Evolutionary conservation across 2,329 filamentous ascomycete genomes (phyloP).

Genomic region (Colletotrichum sp.): DNA sequence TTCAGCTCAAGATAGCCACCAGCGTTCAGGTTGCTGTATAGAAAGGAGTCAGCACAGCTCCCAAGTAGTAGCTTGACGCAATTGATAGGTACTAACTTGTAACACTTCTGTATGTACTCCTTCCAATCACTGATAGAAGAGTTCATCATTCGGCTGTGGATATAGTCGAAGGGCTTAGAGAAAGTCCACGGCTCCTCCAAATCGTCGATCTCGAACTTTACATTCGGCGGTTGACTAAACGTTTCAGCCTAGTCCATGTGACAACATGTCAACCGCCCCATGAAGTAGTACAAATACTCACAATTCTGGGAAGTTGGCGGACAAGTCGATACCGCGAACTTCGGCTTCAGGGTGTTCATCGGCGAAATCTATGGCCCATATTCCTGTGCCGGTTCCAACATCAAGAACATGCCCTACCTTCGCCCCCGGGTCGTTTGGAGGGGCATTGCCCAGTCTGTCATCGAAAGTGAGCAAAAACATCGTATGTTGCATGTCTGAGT

Average conservation of each 20-base stretch:
- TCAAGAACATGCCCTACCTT: constrained; percentile 40
- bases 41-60: too few species aligned
- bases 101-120: constrained; percentile 29
- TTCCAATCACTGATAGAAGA: neutral
- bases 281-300: constrained; percentile 1
- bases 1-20: constrained; percentile 48
- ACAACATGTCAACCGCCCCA: too few species aligned
- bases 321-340: constrained; percentile 44
- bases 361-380: constrained; percentile 50
- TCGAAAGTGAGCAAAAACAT: constrained; percentile 35
- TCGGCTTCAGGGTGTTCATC: neutral
- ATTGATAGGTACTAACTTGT: constrained; percentile 22
- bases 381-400: constrained; percentile 52
- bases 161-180: constrained; percentile 14
- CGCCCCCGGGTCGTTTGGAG: constrained; percentile 24
- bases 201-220: constrained; percentile 46
- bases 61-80: too few species aligned
- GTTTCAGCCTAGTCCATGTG: too few species aligned
- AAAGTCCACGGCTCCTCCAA: constrained; percentile 37
- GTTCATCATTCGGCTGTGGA: neutral
- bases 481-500: constrained; percentile 39
- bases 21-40: too few species aligned
- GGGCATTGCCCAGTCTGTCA: constrained; percentile 31
- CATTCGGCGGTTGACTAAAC: constrained; percentile 25
- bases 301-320: constrained; percentile 41